These are phyloP conservation scores for Aspergillus nomiae DNA, from an alignment of 2,329 filamentous ascomycete genomes.

Conservation along the genomic window DNA sequence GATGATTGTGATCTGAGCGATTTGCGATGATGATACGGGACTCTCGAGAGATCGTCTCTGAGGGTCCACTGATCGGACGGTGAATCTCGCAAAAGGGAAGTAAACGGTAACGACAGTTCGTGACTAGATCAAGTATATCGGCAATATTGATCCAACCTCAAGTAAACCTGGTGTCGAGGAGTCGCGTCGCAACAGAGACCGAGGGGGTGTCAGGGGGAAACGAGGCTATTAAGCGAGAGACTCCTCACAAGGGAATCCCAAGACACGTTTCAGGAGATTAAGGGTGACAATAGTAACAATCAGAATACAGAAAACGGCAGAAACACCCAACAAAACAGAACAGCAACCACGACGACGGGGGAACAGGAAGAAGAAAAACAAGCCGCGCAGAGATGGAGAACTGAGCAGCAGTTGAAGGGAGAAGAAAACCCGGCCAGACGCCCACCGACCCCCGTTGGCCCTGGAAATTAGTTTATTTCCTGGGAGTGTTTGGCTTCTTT, in stretches of 20 bases:
- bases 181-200: neutral
- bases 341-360: constrained; percentile 1
- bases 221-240: constrained; percentile 5
- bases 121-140: neutral
- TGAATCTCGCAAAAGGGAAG: neutral
- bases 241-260: constrained; percentile 3
- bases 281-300: neutral
- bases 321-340: neutral
- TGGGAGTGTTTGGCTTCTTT: constrained; percentile 8
- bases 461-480: constrained; percentile 17
- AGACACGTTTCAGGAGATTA: neutral
- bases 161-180: too few species aligned
- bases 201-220: constrained; percentile 1
- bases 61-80: neutral
- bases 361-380: constrained; percentile 1
- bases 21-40: neutral
- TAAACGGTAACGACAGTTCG: constrained; percentile 1
- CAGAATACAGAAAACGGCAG: neutral
- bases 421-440: constrained; percentile 16
- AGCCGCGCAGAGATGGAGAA: constrained; percentile 1
- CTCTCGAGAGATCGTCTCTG: neutral
- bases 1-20: constrained; percentile 1
- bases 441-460: constrained; percentile 17
- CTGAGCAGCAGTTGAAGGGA: constrained; percentile 1
- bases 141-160: neutral